A percentile compares a stretch with the other conserved stretches of the same genome.
These are phyloP conservation scores for Onygena corvina DNA, from an alignment of 2,329 filamentous ascomycete genomes.

Conservation along the genomic window DNA sequence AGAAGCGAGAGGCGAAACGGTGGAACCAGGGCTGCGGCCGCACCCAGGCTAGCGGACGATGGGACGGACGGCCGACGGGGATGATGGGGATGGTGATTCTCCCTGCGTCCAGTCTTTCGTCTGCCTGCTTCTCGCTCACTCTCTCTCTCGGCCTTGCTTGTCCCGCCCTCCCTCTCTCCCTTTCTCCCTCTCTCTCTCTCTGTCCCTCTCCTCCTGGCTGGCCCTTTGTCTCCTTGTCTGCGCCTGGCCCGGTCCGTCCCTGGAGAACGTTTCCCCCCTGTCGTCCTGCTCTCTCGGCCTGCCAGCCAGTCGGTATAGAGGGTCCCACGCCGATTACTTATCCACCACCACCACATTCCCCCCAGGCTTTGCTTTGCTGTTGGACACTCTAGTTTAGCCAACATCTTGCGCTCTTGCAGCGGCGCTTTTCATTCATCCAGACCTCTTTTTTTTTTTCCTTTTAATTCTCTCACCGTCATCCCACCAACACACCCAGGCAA, in stretches of 20 bases:
- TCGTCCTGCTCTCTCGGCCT: background rate
- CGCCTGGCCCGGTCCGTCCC: background rate
- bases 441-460: too few species aligned
- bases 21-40: slow-evolving; percentile 2
- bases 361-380: slow-evolving; percentile 4
- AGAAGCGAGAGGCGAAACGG: slow-evolving; percentile 7
- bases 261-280: background rate
- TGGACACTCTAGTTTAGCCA: background rate
- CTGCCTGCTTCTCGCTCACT: too few species aligned
- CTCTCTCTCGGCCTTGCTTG: background rate
- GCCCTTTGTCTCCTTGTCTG: background rate
- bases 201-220: background rate
- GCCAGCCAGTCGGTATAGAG: background rate
- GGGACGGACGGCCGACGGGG: background rate
- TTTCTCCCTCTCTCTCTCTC: background rate
- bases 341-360: background rate
- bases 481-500: slow-evolving; percentile 3
- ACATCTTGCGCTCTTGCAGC: background rate
- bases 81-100: background rate
- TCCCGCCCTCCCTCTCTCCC: background rate
- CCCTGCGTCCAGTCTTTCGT: too few species aligned
- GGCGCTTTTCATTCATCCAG: background rate
- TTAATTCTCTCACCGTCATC: background rate
- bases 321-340: background rate
- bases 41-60: slow-evolving; percentile 3